Evolutionary conservation across 768 basidiomycete genomes (phyloP).

Genomic region (Suillus spraguei): DNA sequence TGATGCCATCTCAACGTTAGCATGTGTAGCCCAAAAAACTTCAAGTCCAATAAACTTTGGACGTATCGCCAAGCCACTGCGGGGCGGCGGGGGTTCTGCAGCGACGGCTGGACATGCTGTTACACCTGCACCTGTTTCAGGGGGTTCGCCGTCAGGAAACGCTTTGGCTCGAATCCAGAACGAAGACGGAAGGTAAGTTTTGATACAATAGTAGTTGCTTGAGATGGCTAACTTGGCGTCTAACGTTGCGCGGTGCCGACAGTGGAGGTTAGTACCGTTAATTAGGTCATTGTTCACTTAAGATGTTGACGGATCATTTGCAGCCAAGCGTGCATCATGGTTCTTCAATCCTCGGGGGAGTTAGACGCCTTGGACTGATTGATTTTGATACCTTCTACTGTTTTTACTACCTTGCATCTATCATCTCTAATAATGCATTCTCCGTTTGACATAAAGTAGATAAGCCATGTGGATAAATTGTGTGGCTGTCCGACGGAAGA

Average conservation of each 20-base stretch:
- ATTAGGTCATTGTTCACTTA: slow-evolving; percentile 18
- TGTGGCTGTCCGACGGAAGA: slow-evolving; percentile 12
- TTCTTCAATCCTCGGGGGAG: slow-evolving; percentile 84
- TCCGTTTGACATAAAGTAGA: slow-evolving; percentile 11
- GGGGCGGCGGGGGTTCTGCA: slow-evolving; percentile 81
- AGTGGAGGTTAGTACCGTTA: slow-evolving; percentile 35
- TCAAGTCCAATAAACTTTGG: slow-evolving; percentile 81
- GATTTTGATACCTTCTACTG: slow-evolving; percentile 14
- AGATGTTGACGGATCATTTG: slow-evolving; percentile 33
- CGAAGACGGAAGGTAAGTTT: slow-evolving; percentile 71
- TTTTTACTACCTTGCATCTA: slow-evolving; percentile 29
- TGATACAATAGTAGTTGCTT: neutral
- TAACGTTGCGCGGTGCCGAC: slow-evolving; percentile 26
- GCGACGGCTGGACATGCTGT: slow-evolving; percentile 42
- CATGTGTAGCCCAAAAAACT: slow-evolving; percentile 66
- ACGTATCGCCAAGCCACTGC: slow-evolving; percentile 93
- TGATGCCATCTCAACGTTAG: slow-evolving; percentile 32
- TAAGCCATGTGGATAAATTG: slow-evolving; percentile 7
- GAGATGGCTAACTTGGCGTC: slow-evolving; percentile 19
- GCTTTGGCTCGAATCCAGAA: slow-evolving; percentile 76
- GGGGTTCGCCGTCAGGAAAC: slow-evolving; percentile 55
- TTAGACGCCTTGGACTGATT: slow-evolving; percentile 21
- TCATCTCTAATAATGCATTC: slow-evolving; percentile 33
- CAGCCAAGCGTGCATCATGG: slow-evolving; percentile 92
- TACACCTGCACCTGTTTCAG: slow-evolving; percentile 42